These are phyloP conservation scores for Xylaria sp. DNA, from an alignment of 2,329 filamentous ascomycete species.

Conservation along the genomic window DNA sequence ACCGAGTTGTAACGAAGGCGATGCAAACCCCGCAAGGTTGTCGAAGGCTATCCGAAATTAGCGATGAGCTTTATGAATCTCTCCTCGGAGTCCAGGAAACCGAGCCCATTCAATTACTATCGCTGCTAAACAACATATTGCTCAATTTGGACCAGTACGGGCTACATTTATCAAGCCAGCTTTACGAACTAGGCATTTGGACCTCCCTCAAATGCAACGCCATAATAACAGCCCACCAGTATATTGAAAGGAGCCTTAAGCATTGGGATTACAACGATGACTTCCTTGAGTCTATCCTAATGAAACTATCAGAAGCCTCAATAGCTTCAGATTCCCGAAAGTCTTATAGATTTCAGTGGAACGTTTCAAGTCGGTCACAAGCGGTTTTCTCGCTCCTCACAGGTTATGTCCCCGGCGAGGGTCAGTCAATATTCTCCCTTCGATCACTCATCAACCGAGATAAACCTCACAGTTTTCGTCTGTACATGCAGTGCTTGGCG, in stretches of 20 bases:
- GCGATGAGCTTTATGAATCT: conserved; percentile 17
- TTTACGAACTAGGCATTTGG: conserved; percentile 48
- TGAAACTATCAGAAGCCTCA: not conserved
- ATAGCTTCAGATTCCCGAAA: not conserved
- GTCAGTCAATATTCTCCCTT: conserved; percentile 18
- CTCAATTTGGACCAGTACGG: conserved; percentile 47
- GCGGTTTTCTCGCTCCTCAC: conserved; percentile 43
- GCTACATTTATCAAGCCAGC: conserved; percentile 40
- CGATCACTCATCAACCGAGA: conserved; percentile 24
- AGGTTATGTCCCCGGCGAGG: conserved; percentile 37
- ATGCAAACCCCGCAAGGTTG: conserved; percentile 38
- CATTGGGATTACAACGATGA: not conserved
- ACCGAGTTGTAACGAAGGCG: conserved; percentile 42
- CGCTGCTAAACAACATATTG: conserved; percentile 56
- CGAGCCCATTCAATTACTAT: conserved; percentile 43
- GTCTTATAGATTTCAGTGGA: not conserved
- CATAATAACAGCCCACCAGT: conserved; percentile 37
- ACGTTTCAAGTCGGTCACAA: conserved; percentile 25
- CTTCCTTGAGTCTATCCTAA: conserved; percentile 8
- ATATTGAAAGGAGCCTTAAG: conserved; percentile 24
- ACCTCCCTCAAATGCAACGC: conserved; percentile 43
- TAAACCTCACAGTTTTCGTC: not conserved
- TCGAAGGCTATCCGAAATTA: conserved; percentile 26
- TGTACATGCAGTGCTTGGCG: conserved; percentile 42
- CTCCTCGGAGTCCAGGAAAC: conserved; percentile 17